Evolutionary conservation across 768 basidiomycete genomes (phyloP).

Genomic region (Chalciporus piperatus): DNA sequence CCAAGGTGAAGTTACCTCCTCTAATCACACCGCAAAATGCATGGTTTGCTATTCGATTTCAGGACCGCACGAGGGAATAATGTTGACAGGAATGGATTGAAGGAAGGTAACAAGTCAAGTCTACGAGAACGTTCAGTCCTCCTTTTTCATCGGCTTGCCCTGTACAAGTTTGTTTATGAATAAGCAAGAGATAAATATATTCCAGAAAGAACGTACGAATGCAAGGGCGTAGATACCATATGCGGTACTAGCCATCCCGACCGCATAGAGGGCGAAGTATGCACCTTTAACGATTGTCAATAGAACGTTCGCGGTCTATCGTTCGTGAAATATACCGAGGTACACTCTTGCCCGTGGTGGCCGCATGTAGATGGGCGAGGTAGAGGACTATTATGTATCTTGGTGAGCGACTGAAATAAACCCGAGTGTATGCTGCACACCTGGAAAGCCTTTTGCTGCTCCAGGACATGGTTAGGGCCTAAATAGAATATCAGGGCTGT

Average conservation of each 20-base stretch:
- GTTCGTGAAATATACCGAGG: slow-evolving; percentile 44
- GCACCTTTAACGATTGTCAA: slow-evolving; percentile 39
- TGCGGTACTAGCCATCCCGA: slow-evolving; percentile 52
- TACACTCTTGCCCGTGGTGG: slow-evolving; percentile 61
- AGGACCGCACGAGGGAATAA: slow-evolving; percentile 4
- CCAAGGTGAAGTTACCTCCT: neutral
- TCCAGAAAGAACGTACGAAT: slow-evolving; percentile 33
- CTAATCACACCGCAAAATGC: neutral
- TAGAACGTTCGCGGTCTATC: neutral
- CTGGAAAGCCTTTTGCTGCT: slow-evolving; percentile 67
- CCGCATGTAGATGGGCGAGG: slow-evolving; percentile 56
- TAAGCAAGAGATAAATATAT: neutral
- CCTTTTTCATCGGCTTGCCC: slow-evolving; percentile 31
- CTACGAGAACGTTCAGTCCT: slow-evolving; percentile 14
- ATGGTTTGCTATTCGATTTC: neutral
- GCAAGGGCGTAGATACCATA: slow-evolving; percentile 49
- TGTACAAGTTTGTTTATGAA: slow-evolving; percentile 1
- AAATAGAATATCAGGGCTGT: slow-evolving; percentile 5
- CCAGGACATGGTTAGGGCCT: slow-evolving; percentile 64
- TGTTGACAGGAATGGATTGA: slow-evolving; percentile 15
- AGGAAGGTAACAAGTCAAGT: slow-evolving; percentile 4
- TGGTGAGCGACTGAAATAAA: slow-evolving; percentile 7
- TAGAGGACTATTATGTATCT: slow-evolving; percentile 32
- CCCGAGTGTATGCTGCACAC: slow-evolving; percentile 32
- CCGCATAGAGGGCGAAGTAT: slow-evolving; percentile 52